Conservation (phyloP, 2,329 filamentous ascomycete genomes). For the Fusarium nygamai region DNA sequence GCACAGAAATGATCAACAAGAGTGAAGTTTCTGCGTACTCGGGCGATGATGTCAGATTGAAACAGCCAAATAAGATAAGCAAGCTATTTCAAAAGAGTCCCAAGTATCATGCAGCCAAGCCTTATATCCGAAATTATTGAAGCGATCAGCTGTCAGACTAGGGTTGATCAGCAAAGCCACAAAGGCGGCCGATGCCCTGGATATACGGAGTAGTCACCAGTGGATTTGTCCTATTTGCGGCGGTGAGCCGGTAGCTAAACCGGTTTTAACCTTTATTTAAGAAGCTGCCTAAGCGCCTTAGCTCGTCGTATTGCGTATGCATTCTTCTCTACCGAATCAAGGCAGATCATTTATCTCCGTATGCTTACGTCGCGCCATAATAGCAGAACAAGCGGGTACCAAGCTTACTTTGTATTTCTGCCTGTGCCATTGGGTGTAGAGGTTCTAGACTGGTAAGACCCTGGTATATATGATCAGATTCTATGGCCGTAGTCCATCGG, state of each 20-base stretch:
- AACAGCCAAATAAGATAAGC: no score
- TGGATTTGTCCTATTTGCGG: not conserved
- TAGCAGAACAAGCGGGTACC: not conserved
- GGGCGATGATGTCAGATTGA: not conserved
- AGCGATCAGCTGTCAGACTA: not conserved
- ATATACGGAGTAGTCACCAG: not conserved
- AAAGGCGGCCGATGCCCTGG: not conserved
- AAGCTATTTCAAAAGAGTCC: no score
- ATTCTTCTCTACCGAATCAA: not conserved
- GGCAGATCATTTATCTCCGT: not conserved
- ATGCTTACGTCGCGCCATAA: not conserved
- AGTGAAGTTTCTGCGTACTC: not conserved
- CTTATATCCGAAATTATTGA: not conserved
- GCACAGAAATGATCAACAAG: not conserved
- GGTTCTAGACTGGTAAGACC: not conserved
- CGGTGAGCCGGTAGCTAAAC: not conserved
- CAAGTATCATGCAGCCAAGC: not conserved
- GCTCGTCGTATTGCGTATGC: not conserved
- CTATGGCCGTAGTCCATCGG: not conserved
- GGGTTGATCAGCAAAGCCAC: not conserved
- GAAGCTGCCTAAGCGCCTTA: not conserved
- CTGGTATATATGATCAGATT: not conserved
- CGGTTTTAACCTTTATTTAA: not conserved
- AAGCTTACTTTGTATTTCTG: not conserved
- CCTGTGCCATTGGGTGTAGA: not conserved